phyloP scores from a whole-genome alignment of 2,329 filamentous ascomycete species.

The Venturia asperata region DNA sequence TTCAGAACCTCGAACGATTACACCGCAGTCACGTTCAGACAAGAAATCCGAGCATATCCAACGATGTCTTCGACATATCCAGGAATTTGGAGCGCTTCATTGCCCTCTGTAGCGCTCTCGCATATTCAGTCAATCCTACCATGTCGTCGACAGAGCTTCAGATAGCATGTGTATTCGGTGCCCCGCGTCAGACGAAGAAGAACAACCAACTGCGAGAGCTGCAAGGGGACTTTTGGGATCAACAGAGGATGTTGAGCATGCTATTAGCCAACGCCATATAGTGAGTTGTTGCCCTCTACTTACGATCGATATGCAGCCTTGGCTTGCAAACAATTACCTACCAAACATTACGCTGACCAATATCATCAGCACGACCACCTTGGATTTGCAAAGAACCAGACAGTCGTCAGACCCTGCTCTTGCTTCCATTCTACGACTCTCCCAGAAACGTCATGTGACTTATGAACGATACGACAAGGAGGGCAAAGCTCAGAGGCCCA shows the following conservation, averaged over 20 bases:
- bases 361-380: slow-evolving; percentile 17
- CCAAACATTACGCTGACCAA: background rate
- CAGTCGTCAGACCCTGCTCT: slow-evolving; percentile 10
- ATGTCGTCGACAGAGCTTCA: background rate
- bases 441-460: slow-evolving; percentile 13
- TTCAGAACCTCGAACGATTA: slow-evolving; percentile 17
- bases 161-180: slow-evolving; percentile 9
- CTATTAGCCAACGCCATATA: slow-evolving; percentile 18
- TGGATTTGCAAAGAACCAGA: slow-evolving; percentile 14
- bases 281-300: slow-evolving; percentile 5
- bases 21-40: slow-evolving; percentile 5
- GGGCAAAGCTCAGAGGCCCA: slow-evolving; percentile 5
- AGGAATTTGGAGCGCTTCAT: slow-evolving; percentile 17
- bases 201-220: slow-evolving; percentile 15
- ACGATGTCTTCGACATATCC: slow-evolving; percentile 13
- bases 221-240: slow-evolving; percentile 16
- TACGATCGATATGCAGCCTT: background rate
- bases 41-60: background rate
- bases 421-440: slow-evolving; percentile 14
- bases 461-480: slow-evolving; percentile 8
- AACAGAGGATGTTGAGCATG: slow-evolving; percentile 18
- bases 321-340: background rate
- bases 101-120: slow-evolving; percentile 16
- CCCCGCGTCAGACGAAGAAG: slow-evolving; percentile 7
- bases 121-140: background rate